Evolutionary conservation across 768 basidiomycete species (phyloP), one percentile per base, ranked within the genome.

Genomic region (Termitomyces sp.): DNA sequence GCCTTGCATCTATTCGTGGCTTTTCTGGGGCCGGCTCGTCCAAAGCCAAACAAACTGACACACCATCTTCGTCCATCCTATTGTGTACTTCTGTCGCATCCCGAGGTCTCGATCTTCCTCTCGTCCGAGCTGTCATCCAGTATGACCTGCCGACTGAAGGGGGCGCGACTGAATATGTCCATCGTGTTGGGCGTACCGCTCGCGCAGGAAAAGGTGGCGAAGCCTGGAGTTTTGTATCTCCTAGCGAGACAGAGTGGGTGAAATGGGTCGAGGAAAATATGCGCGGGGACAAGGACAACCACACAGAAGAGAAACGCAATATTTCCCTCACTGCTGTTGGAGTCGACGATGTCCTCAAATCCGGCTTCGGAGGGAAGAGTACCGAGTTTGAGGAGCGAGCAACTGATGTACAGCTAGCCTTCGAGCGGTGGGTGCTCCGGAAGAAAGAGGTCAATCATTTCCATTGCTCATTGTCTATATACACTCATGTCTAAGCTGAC

Each of bases 81-180:
- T 80, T 98, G 45, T 98, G 95, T 70, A 99, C 97, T 1, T 96
- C 94, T 9, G 95, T 99, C 52, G 97, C 97, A 3, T 95, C 97
- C n/a, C 93, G 97, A 68, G 97, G 97, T 68, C 82, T 99, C 26
- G 96, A 98, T 74, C 78, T 99, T 27, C 95, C 95, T 5, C 81
- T 91, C n/a, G 95, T 98, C 7, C 87, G 89, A 36, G 91, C 93
- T 3, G 95, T 99, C 60, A 76, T 98, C 33, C 97, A 99, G 68
- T 97, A 97, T 67, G 97, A 99, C 69, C 83, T 98, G 22, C 96
- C 97, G 0, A 98, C 97, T 0, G 97, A 99, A 76, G 92, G 95
- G 18, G 96, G 97, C 10, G 87, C 88, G 27, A 97, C 89, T 12
- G 97, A 99, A 69, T 98, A 99, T 65, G 87, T 99, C 10, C 97